Percentiles rank a stretch among this genome's conserved stretches.
phyloP scores from a whole-genome alignment of 1,284 basidiomycete genomes.

The Apiotrichum porosum region DNA sequence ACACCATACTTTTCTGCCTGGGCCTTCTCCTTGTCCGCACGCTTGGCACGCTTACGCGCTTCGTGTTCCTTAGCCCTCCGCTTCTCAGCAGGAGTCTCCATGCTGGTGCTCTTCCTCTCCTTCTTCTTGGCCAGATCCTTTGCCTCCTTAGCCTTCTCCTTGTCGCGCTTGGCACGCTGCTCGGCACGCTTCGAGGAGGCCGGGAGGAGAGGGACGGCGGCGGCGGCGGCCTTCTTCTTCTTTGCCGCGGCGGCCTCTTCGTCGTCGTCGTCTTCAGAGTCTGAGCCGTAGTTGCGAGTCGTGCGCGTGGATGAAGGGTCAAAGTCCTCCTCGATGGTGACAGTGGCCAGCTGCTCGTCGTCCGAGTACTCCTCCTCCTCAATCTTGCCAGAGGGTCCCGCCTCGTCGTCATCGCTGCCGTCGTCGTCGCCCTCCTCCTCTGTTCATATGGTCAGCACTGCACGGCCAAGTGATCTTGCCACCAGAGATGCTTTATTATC shows the following conservation, averaged over 20 bases:
- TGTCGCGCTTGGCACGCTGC: conserved; percentile 23
- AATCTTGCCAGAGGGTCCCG: too few species aligned
- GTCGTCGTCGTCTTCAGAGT: conserved; percentile 1
- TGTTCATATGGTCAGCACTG: not conserved
- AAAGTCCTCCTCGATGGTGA: conserved; percentile 49
- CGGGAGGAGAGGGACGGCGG: conserved; percentile 31
- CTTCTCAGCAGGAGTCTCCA: conserved; percentile 41
- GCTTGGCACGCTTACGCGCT: conserved; percentile 36
- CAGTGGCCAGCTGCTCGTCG: conserved; percentile 46
- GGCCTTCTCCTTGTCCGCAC: conserved; percentile 41
- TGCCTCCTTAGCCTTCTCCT: conserved; percentile 16
- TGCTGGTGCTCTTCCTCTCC: conserved; percentile 29
- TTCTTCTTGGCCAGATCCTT: conserved; percentile 25
- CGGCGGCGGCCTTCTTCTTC: conserved; percentile 15
- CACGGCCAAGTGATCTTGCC: too few species aligned
- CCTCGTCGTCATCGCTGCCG: conserved; percentile 10
- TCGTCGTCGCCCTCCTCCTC: conserved; percentile 6
- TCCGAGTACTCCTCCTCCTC: conserved; percentile 34
- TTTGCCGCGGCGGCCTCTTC: not conserved
- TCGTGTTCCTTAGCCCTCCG: conserved; percentile 45
- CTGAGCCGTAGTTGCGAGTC: not conserved
- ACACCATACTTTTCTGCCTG: conserved; percentile 6
- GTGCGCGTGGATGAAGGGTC: conserved; percentile 22
- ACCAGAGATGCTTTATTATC: too few species aligned
- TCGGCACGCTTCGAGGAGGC: conserved; percentile 38